Evolutionary conservation across 2,329 filamentous ascomycete genomes (phyloP), one percentile per base, ranked within the genome.

Genomic region (Fusarium agapanthi): DNA sequence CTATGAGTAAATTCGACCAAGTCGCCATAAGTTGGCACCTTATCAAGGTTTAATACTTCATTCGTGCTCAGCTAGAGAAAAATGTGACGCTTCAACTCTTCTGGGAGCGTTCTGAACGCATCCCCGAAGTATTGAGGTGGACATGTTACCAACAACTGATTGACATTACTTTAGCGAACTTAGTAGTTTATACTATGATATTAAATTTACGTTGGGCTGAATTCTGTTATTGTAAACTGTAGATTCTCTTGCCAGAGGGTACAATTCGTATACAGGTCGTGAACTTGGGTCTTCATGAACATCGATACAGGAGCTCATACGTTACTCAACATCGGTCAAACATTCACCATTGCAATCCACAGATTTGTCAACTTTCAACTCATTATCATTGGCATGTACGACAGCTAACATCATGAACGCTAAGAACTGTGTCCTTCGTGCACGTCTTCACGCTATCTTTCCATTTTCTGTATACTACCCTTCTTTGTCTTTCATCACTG

Each of bases 401-500:
- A 58, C 43, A 55, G 26, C 43, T 72, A 57, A 45, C 28, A 48
- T 60, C 40, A 71, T 56, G 40, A 34, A 73, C 55, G 48, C 57
- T 62, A 47, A 63, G 44, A 71, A 57, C 40, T 47, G 55, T 43
- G 45, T 60, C 48, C 16, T n/a, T 28, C 30, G n/a, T 43, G 43
- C 56, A 59, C 32, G 40, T 45, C 48, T 18, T 58, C 24, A 56
- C 60, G 44, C 50, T 57, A 15, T 30, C 48, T 44, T 61, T 47
- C 51, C 43, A 24, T 72, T 64, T 65, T 75, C 56, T 50, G 66
- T 75, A 61, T 67, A 61, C 56, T 59, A 50, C 38, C 53, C 53
- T 55, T 44, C 38, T n/a, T 24, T 35, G 30, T 47, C 54, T 22
- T 45, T 28, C 59, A 53, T 47, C 48, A 40, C 65, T 56, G 32